Evolutionary conservation across 352 stramenopile genomes (phyloP).

Genomic region (Globisporangium barbulae): DNA sequence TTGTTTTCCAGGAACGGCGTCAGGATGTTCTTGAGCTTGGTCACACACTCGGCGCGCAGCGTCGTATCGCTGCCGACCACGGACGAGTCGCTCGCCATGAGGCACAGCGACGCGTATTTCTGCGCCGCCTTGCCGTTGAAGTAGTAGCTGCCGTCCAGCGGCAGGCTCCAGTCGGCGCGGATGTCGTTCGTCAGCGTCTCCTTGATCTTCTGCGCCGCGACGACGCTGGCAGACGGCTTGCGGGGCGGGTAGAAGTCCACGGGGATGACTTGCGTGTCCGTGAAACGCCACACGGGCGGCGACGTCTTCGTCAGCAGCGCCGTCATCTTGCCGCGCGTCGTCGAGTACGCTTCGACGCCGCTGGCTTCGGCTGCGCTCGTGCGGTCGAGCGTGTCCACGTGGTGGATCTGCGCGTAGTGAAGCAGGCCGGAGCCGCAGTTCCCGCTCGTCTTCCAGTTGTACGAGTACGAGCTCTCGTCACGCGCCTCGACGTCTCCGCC

Average conservation of each 20-base stretch:
- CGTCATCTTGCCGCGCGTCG: constrained; percentile 57
- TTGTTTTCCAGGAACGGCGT: constrained; percentile 58
- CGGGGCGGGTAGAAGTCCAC: constrained; percentile 49
- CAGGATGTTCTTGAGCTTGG: constrained; percentile 55
- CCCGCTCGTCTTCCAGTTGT: constrained; percentile 56
- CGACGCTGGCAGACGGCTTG: constrained; percentile 23
- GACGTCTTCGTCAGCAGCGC: constrained; percentile 42
- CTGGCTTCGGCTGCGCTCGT: constrained; percentile 31
- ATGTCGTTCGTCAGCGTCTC: constrained; percentile 51
- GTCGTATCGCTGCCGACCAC: constrained; percentile 49
- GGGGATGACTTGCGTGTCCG: constrained; percentile 36
- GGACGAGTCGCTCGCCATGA: constrained; percentile 63
- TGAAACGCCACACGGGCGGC: constrained; percentile 45
- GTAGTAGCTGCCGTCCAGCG: constrained; percentile 59
- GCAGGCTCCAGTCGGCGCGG: constrained; percentile 38
- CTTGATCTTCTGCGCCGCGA: constrained; percentile 34
- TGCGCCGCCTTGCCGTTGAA: constrained; percentile 76
- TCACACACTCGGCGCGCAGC: constrained; percentile 39
- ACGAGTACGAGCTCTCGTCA: constrained; percentile 45
- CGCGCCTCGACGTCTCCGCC: constrained; percentile 40
- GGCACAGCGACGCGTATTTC: constrained; percentile 70
- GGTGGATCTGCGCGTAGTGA: constrained; percentile 61
- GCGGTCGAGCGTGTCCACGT: constrained; percentile 51
- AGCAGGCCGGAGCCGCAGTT: constrained; percentile 47
- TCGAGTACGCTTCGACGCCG: constrained; percentile 35